Percentiles rank a stretch among this genome's conserved stretches.
phyloP scores from a whole-genome alignment of 139 green algal genomes.

The Eudorina sp. region DNA sequence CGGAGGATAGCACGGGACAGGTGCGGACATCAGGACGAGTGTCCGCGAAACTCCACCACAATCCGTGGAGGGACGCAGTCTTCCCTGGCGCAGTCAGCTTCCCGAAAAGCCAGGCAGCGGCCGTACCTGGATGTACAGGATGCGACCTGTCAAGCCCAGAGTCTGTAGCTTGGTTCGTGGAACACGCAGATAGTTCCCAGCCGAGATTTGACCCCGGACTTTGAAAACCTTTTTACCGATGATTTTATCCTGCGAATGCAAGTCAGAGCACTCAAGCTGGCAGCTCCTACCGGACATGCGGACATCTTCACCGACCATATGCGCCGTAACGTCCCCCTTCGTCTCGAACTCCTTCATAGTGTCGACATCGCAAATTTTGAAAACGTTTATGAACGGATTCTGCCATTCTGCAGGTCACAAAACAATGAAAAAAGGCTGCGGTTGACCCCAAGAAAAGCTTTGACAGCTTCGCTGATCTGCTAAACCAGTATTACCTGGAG shows the following conservation, averaged over 20 bases:
- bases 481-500: background rate
- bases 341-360: conserved; percentile 62
- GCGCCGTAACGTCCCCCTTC: conserved; percentile 69
- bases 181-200: conserved; percentile 60
- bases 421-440: background rate
- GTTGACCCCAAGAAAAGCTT: background rate
- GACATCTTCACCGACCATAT: conserved; percentile 63
- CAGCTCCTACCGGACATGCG: background rate
- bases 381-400: conserved; percentile 78
- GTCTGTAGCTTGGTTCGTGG: conserved; percentile 56
- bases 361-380: conserved; percentile 80
- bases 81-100: too few species aligned
- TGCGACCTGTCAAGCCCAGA: conserved; percentile 74
- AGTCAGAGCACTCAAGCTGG: background rate
- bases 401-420: conserved; percentile 63
- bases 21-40: too few species aligned
- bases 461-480: background rate
- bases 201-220: conserved; percentile 50
- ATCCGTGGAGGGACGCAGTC: too few species aligned
- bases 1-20: background rate
- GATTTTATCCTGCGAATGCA: conserved; percentile 59
- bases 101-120: too few species aligned
- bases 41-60: too few species aligned
- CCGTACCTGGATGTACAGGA: conserved; percentile 81
- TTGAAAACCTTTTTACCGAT: conserved; percentile 68